Evolutionary conservation across 106 monocot species (phyloP), one percentile per base, ranked within the genome.

Genomic region (Apostasia ramifera): DNA sequence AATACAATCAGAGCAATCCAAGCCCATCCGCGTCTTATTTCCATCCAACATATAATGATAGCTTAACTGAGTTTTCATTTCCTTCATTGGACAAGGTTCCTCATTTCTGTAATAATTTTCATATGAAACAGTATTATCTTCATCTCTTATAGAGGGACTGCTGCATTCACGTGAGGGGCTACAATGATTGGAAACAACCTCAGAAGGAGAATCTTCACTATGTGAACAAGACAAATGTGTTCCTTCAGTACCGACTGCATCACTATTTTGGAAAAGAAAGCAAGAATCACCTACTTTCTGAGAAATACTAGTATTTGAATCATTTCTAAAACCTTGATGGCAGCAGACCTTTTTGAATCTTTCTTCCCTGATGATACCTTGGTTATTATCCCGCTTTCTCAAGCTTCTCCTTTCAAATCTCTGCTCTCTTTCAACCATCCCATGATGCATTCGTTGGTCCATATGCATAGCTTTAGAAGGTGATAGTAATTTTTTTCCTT

Each of bases 321-420:
- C 51, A 61, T 39, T 52, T 52, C 51, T 37, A 45, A 66, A 43
- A 69, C 76, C 71, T 50, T 77, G 63, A 55, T 14, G 40, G 2
- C 65, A 37, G 2, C 65, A 61, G 26, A 62, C 39, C 67, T 74
- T 92, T 59, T 83, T 85, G 65, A 46, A n/a, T 66, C 66, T 77
- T 51, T 38, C 65, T 73, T 75, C 76, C 58, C 61, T 76, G 5
- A 8, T 40, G 44, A 14, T 13, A 42, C 42, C 44, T 61, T 55
- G 53, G 52, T 5, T 9, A 55, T 14, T 50, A 72, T 47, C 37
- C 55, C 57, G 79, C 47, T 61, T 57, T 46, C 54, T 85, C 41
- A 12, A 72, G 69, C 77, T 81, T 78, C 91, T 83, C 72, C 82
- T 90, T 55, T 74, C n/a, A 70, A 63, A 77, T 51, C 65, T 63